Percentiles rank a stretch among this genome's conserved stretches.
Conservation (phyloP, 139 green algal species). For the Chlorella vulgaris region DNA sequence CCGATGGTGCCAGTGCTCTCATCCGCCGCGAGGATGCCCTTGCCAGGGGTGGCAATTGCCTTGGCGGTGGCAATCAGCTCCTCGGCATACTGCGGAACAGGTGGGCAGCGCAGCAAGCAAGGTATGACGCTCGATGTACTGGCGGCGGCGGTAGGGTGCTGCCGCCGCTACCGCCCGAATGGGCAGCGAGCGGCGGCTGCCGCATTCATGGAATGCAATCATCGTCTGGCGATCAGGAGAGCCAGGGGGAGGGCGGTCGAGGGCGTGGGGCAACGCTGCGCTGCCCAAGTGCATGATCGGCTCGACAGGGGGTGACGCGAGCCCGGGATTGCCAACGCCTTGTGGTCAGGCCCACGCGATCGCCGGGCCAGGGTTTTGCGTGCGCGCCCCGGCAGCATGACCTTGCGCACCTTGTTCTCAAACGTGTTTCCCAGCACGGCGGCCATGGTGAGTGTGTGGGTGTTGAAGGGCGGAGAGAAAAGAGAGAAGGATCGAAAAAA, state of each 20-base stretch:
- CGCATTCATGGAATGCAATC: too few species aligned
- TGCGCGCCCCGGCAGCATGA: neutral
- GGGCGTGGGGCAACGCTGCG: too few species aligned
- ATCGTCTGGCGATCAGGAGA: too few species aligned
- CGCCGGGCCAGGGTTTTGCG: too few species aligned
- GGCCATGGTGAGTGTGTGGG: neutral
- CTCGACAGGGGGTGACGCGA: too few species aligned
- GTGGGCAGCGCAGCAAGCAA: neutral
- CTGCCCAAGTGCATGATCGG: too few species aligned
- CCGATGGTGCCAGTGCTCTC: conserved; percentile 75
- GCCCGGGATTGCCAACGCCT: too few species aligned
- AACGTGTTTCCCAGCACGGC: neutral
- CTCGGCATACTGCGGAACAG: conserved; percentile 52
- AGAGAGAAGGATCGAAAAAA: too few species aligned
- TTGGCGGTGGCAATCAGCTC: conserved; percentile 62
- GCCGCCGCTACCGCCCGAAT: neutral
- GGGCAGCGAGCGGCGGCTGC: neutral
- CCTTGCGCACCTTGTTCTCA: neutral
- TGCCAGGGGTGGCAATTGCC: conserved; percentile 59
- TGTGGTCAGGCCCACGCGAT: too few species aligned
- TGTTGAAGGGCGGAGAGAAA: neutral
- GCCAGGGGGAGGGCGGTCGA: too few species aligned
- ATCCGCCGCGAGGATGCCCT: conserved; percentile 77
- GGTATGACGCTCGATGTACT: neutral
- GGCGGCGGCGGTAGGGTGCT: neutral